Percentiles rank a stretch among this genome's conserved stretches.
These are phyloP conservation scores for Hyphopichia burtonii DNA, from an alignment of 1,139 yeast species.

Conservation along the genomic window DNA sequence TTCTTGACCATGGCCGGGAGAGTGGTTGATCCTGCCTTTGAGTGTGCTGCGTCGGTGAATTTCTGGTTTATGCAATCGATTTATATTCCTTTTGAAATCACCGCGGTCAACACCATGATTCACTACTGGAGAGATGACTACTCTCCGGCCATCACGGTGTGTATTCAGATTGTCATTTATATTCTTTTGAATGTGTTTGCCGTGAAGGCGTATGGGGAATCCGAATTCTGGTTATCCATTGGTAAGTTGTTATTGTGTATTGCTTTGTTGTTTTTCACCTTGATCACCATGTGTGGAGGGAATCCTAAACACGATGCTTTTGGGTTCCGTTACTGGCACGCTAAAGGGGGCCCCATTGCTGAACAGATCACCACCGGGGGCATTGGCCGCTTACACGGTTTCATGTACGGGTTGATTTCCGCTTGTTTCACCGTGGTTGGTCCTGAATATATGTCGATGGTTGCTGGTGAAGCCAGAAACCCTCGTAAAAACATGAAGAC, in stretches of 20 bases:
- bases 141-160: slow-evolving; percentile 63
- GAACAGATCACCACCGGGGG: slow-evolving; percentile 54
- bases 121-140: slow-evolving; percentile 80
- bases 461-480: slow-evolving; percentile 76
- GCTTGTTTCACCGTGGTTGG: slow-evolving; percentile 77
- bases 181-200: slow-evolving; percentile 67
- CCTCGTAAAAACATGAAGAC: slow-evolving; percentile 77
- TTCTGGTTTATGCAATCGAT: slow-evolving; percentile 76
- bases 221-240: slow-evolving; percentile 77
- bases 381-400: slow-evolving; percentile 70
- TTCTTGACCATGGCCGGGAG: slow-evolving; percentile 56
- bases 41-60: slow-evolving; percentile 78
- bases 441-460: slow-evolving; percentile 81
- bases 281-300: slow-evolving; percentile 83
- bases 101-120: slow-evolving; percentile 73
- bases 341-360: slow-evolving; percentile 49
- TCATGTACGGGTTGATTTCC: slow-evolving; percentile 57
- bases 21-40: slow-evolving; percentile 65
- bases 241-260: slow-evolving; percentile 70
- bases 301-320: slow-evolving; percentile 65
- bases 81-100: slow-evolving; percentile 78
- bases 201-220: slow-evolving; percentile 72
- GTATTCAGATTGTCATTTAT: slow-evolving; percentile 62
- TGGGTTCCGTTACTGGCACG: slow-evolving; percentile 67
- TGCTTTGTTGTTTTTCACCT: slow-evolving; percentile 71